A percentile compares a stretch with the other conserved stretches of the same genome.
Conservation (phyloP, 2,329 filamentous ascomycete species). For the Thielaviopsis populi region DNA sequence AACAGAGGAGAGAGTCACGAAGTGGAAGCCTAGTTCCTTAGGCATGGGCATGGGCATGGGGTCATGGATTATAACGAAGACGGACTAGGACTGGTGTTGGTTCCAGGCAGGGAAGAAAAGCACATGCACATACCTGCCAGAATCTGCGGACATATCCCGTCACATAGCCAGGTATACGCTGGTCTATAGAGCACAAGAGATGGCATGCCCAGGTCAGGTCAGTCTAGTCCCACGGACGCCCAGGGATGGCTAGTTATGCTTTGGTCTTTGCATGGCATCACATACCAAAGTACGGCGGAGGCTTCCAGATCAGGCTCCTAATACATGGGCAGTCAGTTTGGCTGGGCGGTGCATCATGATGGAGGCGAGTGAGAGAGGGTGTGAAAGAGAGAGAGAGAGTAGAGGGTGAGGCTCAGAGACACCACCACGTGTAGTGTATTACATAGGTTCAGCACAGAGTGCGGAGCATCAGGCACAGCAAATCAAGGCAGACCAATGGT, state of each 20-base stretch:
- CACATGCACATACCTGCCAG: conserved; percentile 83
- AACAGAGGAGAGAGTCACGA: background rate
- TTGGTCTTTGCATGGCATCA: background rate
- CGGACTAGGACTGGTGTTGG: background rate
- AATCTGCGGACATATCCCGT: conserved; percentile 88
- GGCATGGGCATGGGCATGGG: background rate
- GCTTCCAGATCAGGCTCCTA: conserved; percentile 93
- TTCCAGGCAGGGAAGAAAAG: background rate
- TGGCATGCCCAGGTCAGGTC: conserved; percentile 13
- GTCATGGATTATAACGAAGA: background rate
- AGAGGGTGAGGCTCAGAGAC: no score
- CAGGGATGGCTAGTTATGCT: background rate
- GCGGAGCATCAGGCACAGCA: background rate
- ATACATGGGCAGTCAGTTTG: background rate
- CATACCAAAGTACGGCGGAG: conserved; percentile 84
- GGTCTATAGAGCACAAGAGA: conserved; percentile 39
- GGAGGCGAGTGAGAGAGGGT: no score
- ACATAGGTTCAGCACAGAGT: background rate
- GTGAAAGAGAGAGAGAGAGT: no score
- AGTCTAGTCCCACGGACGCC: background rate
- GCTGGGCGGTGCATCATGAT: background rate
- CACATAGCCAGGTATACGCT: conserved; percentile 75
- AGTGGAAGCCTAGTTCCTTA: background rate
- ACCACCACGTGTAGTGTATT: background rate
- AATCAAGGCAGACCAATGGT: background rate